Evolutionary conservation across 331 rosid genomes (phyloP).

Genomic region (Acacia pycnantha): DNA sequence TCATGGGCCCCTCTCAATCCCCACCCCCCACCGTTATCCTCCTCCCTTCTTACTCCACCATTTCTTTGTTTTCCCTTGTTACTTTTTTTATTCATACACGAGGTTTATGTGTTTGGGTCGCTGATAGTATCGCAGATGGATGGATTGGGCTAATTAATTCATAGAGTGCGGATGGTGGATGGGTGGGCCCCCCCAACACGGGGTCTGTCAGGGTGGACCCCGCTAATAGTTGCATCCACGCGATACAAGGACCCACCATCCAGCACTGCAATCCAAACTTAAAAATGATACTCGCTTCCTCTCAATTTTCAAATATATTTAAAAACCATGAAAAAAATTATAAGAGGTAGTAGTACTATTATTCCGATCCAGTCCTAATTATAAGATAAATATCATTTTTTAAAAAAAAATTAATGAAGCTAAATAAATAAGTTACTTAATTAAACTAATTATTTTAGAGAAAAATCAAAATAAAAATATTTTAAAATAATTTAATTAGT

Average conservation of each 20-base stretch:
- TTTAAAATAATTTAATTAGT: too few relatives aligned
- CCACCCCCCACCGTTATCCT: background rate
- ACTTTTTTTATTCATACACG: constrained; percentile 28
- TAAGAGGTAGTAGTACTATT: too few relatives aligned
- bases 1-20: constrained; percentile 23
- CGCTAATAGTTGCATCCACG: constrained; percentile 62
- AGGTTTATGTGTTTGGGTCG: constrained; percentile 40
- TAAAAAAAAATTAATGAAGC: too few relatives aligned
- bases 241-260: constrained; percentile 37
- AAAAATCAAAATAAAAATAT: too few relatives aligned
- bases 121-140: constrained; percentile 2
- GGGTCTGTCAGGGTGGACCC: constrained; percentile 29
- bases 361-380: too few relatives aligned
- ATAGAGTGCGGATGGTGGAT: constrained; percentile 13
- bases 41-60: constrained; percentile 40
- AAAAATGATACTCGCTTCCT: background rate
- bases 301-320: background rate
- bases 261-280: background rate
- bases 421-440: too few relatives aligned
- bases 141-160: background rate
- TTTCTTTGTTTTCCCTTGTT: constrained; percentile 31
- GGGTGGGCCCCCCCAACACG: constrained; percentile 35
- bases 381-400: too few relatives aligned
- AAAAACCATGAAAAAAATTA: too few relatives aligned
- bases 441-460: too few relatives aligned